Base-by-base conservation (phyloP, 495 filamentous ascomycete genomes). In the Lasiosphaeria miniovina region DNA sequence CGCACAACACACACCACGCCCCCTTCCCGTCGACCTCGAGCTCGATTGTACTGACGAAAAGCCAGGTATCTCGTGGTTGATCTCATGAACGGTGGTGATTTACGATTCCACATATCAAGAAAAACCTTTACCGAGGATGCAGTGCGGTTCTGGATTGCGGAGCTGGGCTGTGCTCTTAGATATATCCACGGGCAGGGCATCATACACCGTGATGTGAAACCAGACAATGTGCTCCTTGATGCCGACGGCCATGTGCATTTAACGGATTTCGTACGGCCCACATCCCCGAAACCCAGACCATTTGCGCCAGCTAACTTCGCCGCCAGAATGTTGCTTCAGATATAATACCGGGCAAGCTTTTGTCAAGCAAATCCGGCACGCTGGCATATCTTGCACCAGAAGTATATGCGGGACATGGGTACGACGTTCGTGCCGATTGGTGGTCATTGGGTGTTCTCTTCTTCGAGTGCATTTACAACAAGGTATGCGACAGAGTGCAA, bases 381-480 rank as follows among this genome's bases (percentile, higher is more conserved):
- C 76, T 98, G 46, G 95, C 95, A 49, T 98, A 98, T 71, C 84
- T 98, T 3, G 95, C 94, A 3, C 94, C 94, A 1, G 94, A 98
- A 69, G 95, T 97, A 32, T 98, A 98, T 62, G 84, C 85, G 61
- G 94, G 93, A 32, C 82, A 81, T 43, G 94, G 93, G 8, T 98
- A 98, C 66, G 82, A 84, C 55, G 84, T 82, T 31, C 90, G 94
- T 66, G 92, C 95, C 11, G 94, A 98, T 74, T 98, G 94, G 94
- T 98, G 94, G 94, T 96, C 93, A 12, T 71, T 98, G 32, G 94
- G 94, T 36, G 94, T 98, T 49, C 85, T 93, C 3, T 96, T 98
- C 72, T 98, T 96, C 74, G 94, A 98, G 74, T 97, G 94, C 81
- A 96, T 98, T 51, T 98, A 97, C 76, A 97, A 94, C 74, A 98